Percentiles rank a stretch among this genome's conserved stretches.
Conservation (phyloP, 2,329 filamentous ascomycete species). For the Paecilomyces sp. region DNA sequence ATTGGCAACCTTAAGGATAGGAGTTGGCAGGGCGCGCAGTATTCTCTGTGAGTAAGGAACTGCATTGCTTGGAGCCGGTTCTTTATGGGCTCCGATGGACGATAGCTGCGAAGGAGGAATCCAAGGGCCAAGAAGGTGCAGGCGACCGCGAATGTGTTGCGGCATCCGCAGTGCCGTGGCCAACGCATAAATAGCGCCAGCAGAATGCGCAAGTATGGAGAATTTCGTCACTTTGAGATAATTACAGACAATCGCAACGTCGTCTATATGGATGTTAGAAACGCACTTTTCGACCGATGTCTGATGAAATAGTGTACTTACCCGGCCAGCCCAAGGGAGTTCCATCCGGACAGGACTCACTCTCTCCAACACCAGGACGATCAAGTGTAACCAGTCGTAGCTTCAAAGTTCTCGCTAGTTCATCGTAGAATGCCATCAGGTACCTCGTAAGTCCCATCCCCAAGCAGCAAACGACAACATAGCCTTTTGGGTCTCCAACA, state of each 20-base stretch:
- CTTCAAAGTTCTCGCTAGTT: conserved; percentile 80
- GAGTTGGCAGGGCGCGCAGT: conserved; percentile 79
- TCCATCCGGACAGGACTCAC: conserved; percentile 74
- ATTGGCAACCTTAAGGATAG: conserved; percentile 88
- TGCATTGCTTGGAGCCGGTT: conserved; percentile 70
- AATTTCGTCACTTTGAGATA: conserved; percentile 89
- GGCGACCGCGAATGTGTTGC: conserved; percentile 86
- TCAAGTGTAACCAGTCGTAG: conserved; percentile 89
- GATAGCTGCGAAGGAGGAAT: conserved; percentile 93
- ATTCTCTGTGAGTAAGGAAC: conserved; percentile 90
- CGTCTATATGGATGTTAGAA: conserved; percentile 41
- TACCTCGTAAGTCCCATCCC: conserved; percentile 97
- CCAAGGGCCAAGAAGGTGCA: conserved; percentile 84
- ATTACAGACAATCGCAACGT: conserved; percentile 91
- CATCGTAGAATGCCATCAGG: conserved; percentile 95
- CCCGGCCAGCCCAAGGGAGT: conserved; percentile 92
- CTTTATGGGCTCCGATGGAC: conserved; percentile 65
- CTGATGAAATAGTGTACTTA: conserved; percentile 38
- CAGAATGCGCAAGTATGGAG: conserved; percentile 90
- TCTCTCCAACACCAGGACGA: conserved; percentile 87
- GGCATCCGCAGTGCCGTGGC: conserved; percentile 94
- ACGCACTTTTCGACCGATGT: conserved; percentile 29
- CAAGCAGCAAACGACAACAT: conserved; percentile 90
- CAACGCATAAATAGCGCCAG: conserved; percentile 94
- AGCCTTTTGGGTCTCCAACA: conserved; percentile 85